Conservation (phyloP, 2,329 filamentous ascomycete genomes). For the Pyrenochaeta sp. region DNA sequence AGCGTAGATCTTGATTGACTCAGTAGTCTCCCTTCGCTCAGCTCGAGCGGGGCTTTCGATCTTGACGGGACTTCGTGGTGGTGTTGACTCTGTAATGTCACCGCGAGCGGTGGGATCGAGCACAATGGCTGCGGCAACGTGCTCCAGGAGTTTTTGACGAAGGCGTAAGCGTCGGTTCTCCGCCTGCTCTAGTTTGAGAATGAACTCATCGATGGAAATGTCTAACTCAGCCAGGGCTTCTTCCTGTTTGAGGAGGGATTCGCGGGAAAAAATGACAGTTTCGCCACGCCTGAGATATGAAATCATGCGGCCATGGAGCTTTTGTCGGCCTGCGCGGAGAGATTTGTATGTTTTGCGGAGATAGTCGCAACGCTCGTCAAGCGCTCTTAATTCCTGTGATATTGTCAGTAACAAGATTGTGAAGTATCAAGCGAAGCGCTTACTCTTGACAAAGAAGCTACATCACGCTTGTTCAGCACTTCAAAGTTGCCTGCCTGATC, state of each 20-base stretch:
- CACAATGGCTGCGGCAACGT: constrained; percentile 73
- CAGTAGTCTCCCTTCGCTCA: constrained; percentile 47
- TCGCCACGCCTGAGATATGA: constrained; percentile 77
- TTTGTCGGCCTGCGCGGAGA: constrained; percentile 76
- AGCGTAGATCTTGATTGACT: constrained; percentile 55
- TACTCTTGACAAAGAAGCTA: constrained; percentile 67
- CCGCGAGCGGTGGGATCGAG: constrained; percentile 40
- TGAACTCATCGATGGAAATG: constrained; percentile 81
- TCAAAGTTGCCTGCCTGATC: constrained; percentile 53
- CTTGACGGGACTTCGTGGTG: constrained; percentile 51
- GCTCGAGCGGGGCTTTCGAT: constrained; percentile 43
- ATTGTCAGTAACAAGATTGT: constrained; percentile 25
- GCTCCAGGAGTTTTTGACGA: constrained; percentile 81
- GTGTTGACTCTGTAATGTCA: constrained; percentile 46
- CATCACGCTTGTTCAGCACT: constrained; percentile 50
- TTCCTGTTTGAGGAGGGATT: constrained; percentile 80
- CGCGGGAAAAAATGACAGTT: constrained; percentile 74
- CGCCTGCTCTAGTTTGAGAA: constrained; percentile 78
- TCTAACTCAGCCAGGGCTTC: constrained; percentile 81
- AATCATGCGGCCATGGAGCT: constrained; percentile 79
- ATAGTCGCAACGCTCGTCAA: constrained; percentile 83
- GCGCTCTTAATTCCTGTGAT: constrained; percentile 71
- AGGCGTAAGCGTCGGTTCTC: constrained; percentile 79
- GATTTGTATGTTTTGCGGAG: constrained; percentile 79
- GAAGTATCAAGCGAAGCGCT: constrained; percentile 20